Conservation (phyloP, 2,329 filamentous ascomycete species). For the Chrysosporium keratinophilum region DNA sequence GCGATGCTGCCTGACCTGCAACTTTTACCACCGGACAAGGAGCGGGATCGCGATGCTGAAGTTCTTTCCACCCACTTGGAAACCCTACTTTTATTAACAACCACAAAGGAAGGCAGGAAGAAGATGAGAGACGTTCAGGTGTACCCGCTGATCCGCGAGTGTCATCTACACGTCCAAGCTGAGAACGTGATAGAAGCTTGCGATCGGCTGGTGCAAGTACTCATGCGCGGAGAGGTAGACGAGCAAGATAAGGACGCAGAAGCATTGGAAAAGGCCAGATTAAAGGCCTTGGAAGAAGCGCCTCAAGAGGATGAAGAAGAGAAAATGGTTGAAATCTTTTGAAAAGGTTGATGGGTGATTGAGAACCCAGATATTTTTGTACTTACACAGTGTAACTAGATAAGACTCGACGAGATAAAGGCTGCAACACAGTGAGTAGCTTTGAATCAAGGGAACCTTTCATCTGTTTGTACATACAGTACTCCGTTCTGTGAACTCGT, state of each 20-base stretch:
- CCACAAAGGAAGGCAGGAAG: constrained; percentile 64
- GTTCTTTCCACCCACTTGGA: constrained; percentile 84
- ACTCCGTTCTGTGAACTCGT: no score
- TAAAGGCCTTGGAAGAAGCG: constrained; percentile 28
- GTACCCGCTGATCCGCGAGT: constrained; percentile 81
- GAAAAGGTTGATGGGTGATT: constrained; percentile 9
- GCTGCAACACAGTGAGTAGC: no score
- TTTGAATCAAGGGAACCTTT: neutral
- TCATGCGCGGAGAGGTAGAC: constrained; percentile 69
- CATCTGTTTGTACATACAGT: neutral
- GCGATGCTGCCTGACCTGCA: constrained; percentile 85
- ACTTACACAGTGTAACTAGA: no score
- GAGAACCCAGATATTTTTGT: no score
- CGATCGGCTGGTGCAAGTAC: constrained; percentile 78
- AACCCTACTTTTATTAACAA: constrained; percentile 72
- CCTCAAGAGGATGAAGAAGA: constrained; percentile 34
- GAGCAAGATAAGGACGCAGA: constrained; percentile 38
- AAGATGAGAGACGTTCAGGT: constrained; percentile 65
- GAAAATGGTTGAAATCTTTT: constrained; percentile 39
- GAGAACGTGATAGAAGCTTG: constrained; percentile 74
- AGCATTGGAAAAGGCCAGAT: constrained; percentile 31
- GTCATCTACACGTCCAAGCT: constrained; percentile 65
- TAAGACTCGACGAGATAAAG: no score
- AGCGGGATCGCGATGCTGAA: constrained; percentile 62
- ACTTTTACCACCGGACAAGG: constrained; percentile 78